phyloP scores from a whole-genome alignment of 129 eudicot genomes.

The Cynara cardunculus region DNA sequence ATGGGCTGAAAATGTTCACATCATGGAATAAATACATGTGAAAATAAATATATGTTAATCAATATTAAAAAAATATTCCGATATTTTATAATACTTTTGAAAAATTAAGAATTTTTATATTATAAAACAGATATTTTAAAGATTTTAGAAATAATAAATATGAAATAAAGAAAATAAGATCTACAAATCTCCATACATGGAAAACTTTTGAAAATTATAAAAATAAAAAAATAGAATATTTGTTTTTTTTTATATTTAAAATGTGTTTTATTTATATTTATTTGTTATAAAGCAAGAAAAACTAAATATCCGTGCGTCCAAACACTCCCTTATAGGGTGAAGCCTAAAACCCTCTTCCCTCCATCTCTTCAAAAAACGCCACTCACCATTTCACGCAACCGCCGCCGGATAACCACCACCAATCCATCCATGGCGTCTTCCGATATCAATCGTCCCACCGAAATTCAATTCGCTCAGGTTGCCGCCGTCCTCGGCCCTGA shows the following conservation, averaged over 20 bases:
- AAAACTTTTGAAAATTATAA: not conserved
- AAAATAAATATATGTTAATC: too few species aligned
- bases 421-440: slow-evolving; percentile 51
- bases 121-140: too few species aligned
- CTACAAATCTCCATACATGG: not conserved
- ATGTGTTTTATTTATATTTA: too few species aligned
- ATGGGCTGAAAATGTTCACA: too few species aligned
- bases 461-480: slow-evolving; percentile 48
- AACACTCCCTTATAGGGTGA: slow-evolving; percentile 19
- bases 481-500: slow-evolving; percentile 72
- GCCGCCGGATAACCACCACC: slow-evolving; percentile 20
- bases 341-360: slow-evolving; percentile 45
- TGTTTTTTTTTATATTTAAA: too few species aligned
- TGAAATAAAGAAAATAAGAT: not conserved
- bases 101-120: too few species aligned
- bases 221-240: too few species aligned
- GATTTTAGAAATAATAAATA: not conserved
- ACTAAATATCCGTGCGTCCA: slow-evolving; percentile 4
- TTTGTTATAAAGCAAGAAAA: not conserved
- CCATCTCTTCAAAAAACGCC: slow-evolving; percentile 34
- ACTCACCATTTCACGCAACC: slow-evolving; percentile 9
- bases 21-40: too few species aligned
- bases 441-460: slow-evolving; percentile 40
- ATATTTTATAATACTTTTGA: too few species aligned
- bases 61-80: too few species aligned